Percentiles rank a stretch among this genome's conserved stretches.
Evolutionary conservation across 108 stramenopile species (phyloP).

Genomic region (Schizochytrium sp.): DNA sequence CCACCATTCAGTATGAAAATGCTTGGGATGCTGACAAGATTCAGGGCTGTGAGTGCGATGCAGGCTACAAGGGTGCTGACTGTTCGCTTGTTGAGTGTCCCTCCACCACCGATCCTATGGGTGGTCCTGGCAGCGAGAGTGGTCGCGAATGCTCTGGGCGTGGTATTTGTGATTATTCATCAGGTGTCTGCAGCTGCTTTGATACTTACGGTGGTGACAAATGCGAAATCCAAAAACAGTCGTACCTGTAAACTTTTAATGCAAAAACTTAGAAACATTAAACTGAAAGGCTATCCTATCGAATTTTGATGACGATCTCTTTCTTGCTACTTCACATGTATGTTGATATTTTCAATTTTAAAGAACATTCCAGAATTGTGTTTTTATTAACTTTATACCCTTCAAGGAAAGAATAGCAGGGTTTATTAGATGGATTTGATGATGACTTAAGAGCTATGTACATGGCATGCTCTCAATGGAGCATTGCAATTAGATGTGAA

Average conservation of each 20-base stretch:
- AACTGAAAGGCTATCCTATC: too few relatives aligned
- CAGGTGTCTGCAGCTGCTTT: constrained; percentile 84
- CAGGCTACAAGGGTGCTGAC: constrained; percentile 86
- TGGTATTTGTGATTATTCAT: constrained; percentile 81
- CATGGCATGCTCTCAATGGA: too few relatives aligned
- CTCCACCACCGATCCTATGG: constrained; percentile 80
- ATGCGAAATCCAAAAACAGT: constrained; percentile 82
- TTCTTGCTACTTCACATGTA: too few relatives aligned
- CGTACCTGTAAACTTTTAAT: constrained; percentile 45
- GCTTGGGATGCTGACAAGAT: constrained; percentile 86
- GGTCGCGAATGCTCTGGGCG: constrained; percentile 88
- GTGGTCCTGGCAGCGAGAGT: constrained; percentile 76
- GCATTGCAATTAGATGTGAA: too few relatives aligned
- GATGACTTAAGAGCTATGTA: too few relatives aligned
- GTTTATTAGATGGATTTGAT: too few relatives aligned
- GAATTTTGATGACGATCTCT: too few relatives aligned
- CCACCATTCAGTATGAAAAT: constrained; percentile 62
- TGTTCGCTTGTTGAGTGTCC: constrained; percentile 83
- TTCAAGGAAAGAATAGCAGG: too few relatives aligned
- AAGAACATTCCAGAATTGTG: too few relatives aligned
- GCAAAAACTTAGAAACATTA: too few relatives aligned
- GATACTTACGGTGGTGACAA: constrained; percentile 83
- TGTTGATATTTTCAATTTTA: too few relatives aligned
- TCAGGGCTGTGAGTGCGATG: constrained; percentile 86
- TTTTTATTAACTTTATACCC: too few relatives aligned